Base-by-base conservation (phyloP, 1,284 basidiomycete species). In the Microbotryum silenes-acaulis region DNA sequence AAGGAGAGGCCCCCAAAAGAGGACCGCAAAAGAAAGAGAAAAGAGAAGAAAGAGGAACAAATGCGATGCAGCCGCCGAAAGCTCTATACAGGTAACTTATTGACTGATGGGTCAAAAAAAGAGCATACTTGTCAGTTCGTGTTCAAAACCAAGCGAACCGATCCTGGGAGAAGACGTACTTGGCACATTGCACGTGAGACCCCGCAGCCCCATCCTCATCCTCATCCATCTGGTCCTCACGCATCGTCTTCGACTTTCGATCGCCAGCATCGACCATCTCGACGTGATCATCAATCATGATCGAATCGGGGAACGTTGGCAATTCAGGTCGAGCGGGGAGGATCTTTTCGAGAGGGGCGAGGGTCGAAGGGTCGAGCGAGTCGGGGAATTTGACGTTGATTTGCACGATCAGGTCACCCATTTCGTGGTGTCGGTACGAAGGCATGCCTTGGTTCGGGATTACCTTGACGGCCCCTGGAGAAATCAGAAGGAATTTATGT, bases 391-490 rank as follows among this genome's bases (percentile, higher is more conserved):
- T 83, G 74, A 99, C 89, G 70, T 81, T 82, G 71, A 98, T 79
- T 73, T 87, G 88, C 77, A 98, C 82, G 75, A 87, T 93, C 67
- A 99, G 81, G 77, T 98, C 92, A 50, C 96, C 96, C 54, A 86
- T 83, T 75, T 98, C 93, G 78, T 98, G 96, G 78, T 97, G 93
- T 69, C 96, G 85, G 77, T 88, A 89, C 62, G 94, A 97, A 46
- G 94, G 96, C 96, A 99, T 98, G 69, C 96, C 96, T 78, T 97
- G 92, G 9, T 88, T 88, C 56, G 84, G 83, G 69, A 99, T 88
- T 66, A 94, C 86, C 79, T 97, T 97, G 74, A 93, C 75, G 48
- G 88, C 85, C 66, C 86, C 91, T 93, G 31, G 31, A 31, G 69
- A 51, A 7, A 31, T 31, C 31, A 10, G 6, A 31, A 29, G 27